These are phyloP conservation scores for Pleurotus citrinopileatus DNA, from an alignment of 768 basidiomycete species.

Conservation along the genomic window DNA sequence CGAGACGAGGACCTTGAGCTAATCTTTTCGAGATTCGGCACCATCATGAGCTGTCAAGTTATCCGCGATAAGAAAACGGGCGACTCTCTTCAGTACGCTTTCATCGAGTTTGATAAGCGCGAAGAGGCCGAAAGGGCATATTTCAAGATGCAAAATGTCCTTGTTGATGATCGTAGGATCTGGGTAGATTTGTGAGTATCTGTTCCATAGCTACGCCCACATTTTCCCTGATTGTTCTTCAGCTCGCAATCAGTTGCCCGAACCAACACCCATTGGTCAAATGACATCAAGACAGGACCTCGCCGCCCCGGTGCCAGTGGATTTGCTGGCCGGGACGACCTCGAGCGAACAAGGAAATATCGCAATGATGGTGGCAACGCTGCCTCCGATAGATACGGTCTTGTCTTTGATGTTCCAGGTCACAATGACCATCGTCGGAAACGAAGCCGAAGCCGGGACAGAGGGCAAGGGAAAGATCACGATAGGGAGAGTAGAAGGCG, in stretches of 20 bases:
- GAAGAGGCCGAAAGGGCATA: slow-evolving; percentile 98
- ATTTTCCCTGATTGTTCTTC: slow-evolving; percentile 18
- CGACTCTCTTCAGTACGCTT: slow-evolving; percentile 96
- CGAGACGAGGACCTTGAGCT: slow-evolving; percentile 95
- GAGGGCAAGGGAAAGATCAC: not conserved
- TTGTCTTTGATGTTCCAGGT: slow-evolving; percentile 83
- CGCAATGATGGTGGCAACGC: slow-evolving; percentile 35
- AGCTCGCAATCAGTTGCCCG: slow-evolving; percentile 94
- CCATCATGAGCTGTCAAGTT: slow-evolving; percentile 96
- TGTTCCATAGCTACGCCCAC: not conserved
- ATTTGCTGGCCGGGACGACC: slow-evolving; percentile 72
- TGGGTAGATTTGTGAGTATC: slow-evolving; percentile 98
- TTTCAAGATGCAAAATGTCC: slow-evolving; percentile 99
- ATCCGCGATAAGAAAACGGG: slow-evolving; percentile 95
- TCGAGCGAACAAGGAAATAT: slow-evolving; percentile 72
- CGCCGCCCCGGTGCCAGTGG: slow-evolving; percentile 33
- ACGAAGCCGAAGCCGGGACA: slow-evolving; percentile 43
- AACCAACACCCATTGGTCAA: slow-evolving; percentile 80
- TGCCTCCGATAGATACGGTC: slow-evolving; percentile 51
- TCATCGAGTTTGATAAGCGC: slow-evolving; percentile 94
- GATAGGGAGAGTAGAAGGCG: slow-evolving; percentile 25
- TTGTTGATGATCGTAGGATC: slow-evolving; percentile 95
- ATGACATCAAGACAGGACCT: slow-evolving; percentile 59
- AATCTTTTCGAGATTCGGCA: slow-evolving; percentile 94
- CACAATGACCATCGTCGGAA: slow-evolving; percentile 39